Evolutionary conservation across 495 filamentous ascomycete species (phyloP).

Genomic region (Penicillium soppii): DNA sequence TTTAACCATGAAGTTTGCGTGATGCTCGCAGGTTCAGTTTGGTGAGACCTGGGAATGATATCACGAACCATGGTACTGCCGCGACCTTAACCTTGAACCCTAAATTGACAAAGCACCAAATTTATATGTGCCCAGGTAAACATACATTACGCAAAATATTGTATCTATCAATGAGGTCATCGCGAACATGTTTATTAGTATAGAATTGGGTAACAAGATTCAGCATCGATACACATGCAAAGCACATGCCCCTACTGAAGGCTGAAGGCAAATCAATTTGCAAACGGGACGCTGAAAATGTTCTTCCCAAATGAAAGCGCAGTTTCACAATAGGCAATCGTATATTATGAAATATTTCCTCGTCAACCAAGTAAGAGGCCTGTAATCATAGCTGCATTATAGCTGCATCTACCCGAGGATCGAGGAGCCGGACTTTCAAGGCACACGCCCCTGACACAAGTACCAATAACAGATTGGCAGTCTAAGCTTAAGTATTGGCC

Average conservation of each 20-base stretch:
- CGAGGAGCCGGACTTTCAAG: neutral
- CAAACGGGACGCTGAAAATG: no score
- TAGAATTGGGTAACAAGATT: no score
- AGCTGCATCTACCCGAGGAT: neutral
- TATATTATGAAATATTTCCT: neutral
- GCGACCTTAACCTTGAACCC: neutral
- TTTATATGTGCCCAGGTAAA: neutral
- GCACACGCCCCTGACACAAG: neutral
- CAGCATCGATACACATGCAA: neutral
- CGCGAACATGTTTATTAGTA: no score
- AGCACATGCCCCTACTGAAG: neutral
- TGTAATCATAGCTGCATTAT: neutral
- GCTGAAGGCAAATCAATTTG: no score
- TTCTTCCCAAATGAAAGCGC: no score
- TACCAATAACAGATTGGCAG: neutral
- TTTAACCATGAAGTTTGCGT: no score
- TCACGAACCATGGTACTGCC: constrained; percentile 2
- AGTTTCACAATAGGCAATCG: neutral
- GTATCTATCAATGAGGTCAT: no score
- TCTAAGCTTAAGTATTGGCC: constrained; percentile 21
- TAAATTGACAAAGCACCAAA: neutral
- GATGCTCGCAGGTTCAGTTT: no score
- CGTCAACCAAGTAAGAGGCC: neutral
- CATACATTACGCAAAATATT: no score
- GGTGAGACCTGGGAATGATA: neutral